Base-by-base conservation (phyloP, 2,329 filamentous ascomycete genomes). In the Cladosporium sp. region DNA sequence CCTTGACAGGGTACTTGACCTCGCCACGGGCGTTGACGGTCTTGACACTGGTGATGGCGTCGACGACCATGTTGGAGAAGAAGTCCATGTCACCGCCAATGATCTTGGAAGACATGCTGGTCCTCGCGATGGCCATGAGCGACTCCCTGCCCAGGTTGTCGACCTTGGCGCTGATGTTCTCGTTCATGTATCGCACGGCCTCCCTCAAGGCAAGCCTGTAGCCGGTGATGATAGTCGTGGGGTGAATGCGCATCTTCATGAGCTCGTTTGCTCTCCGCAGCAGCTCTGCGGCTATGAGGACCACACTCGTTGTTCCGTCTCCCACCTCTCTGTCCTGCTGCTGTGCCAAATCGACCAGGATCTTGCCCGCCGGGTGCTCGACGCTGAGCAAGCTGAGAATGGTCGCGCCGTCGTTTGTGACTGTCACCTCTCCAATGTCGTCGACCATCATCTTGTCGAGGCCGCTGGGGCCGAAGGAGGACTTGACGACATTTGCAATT, bases 361-460 rank as follows among this genome's bases (percentile, higher is more conserved):
- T 99, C 87, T 97, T 98, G 77, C 95, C 95, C 65, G 95, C 95
- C 63, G 95, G 95, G 81, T 99, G 93, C 79, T 99, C 94, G 76
- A 99, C 93, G 77, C 98, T 95, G 76, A 99, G 87, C 76, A 99
- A 85, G 79, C 88, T 92, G 71, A 99, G 88, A 75, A 99, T 99
- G 36, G 95, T 99, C 64, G 95, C 95, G 76, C 95, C 95, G 80
- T 99, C 95, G 81, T 99, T 99, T 71, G 95, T 99, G 66, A 99
- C 95, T 67, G 95, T 99, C 66, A 99, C 95, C 83, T 99, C 95
- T 76, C 95, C 95, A 79, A 99, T 98, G 78, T 99, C 95, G 82
- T 99, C 95, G 74, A 99, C 95, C 95, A 99, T 98, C 95, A 99
- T 99, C 87, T 99, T 99, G 79, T 99, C 95, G 71, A 99, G 86